Evolutionary conservation across 2,329 filamentous ascomycete genomes (phyloP).

Genomic region (Pyricularia grisea): DNA sequence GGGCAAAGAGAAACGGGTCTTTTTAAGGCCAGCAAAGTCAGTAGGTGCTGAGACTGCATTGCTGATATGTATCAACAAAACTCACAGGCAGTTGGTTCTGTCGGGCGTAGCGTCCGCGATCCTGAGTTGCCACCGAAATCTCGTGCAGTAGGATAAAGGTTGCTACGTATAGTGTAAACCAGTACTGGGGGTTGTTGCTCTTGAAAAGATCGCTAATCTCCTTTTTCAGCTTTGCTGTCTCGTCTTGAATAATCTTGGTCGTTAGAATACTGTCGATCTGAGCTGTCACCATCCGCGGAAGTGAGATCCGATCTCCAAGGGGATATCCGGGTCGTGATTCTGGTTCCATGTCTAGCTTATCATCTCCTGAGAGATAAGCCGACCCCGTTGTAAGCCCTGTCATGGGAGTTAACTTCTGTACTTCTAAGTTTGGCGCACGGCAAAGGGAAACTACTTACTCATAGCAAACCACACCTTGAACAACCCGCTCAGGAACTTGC

Average conservation of each 20-base stretch:
- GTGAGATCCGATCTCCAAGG: slow-evolving; percentile 22
- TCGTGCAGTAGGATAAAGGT: slow-evolving; percentile 34
- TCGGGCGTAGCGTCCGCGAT: slow-evolving; percentile 31
- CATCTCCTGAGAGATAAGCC: slow-evolving; percentile 28
- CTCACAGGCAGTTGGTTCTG: slow-evolving; percentile 18
- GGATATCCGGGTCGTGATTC: slow-evolving; percentile 27
- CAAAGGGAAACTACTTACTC: slow-evolving; percentile 23
- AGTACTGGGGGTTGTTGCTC: slow-evolving; percentile 20
- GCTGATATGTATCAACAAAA: not conserved
- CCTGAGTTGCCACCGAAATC: slow-evolving; percentile 26
- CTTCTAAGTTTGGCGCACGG: not conserved
- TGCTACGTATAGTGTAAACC: slow-evolving; percentile 27
- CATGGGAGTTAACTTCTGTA: not conserved
- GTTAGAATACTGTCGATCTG: slow-evolving; percentile 34
- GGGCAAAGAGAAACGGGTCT: not conserved
- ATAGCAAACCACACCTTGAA: slow-evolving; percentile 37
- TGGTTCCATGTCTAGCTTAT: slow-evolving; percentile 29
- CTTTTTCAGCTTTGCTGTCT: slow-evolving; percentile 22
- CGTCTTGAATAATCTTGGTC: slow-evolving; percentile 22
- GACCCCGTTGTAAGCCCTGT: slow-evolving; percentile 36
- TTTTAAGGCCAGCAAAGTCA: too few relatives aligned
- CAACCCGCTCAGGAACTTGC: slow-evolving; percentile 26
- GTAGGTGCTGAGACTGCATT: not conserved
- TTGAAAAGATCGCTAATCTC: slow-evolving; percentile 24
- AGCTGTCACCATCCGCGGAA: slow-evolving; percentile 34